Evolutionary conservation across 2,329 filamentous ascomycete genomes (phyloP).

Genomic region (Penicillium sp.): DNA sequence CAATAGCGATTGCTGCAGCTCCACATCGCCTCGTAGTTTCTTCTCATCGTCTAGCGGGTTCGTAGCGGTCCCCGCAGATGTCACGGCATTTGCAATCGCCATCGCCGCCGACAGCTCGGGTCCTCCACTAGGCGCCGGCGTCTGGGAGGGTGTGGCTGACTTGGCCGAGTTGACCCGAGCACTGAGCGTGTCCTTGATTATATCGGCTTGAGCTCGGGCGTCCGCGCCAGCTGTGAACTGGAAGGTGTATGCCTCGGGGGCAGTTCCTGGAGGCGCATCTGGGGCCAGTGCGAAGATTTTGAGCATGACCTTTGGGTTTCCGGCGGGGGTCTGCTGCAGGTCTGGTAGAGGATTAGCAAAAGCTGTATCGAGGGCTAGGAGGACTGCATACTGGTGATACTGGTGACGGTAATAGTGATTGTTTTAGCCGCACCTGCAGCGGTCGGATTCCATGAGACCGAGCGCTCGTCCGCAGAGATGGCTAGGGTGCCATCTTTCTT

Average conservation of each 20-base stretch:
- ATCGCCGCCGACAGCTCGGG: conserved; percentile 65
- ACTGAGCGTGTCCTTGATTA: conserved; percentile 79
- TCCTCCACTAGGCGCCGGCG: conserved; percentile 35
- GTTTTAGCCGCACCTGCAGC: conserved; percentile 62
- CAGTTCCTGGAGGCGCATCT: conserved; percentile 28
- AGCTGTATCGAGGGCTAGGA: conserved; percentile 1
- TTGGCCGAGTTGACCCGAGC: conserved; percentile 73
- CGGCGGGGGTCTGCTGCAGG: conserved; percentile 90
- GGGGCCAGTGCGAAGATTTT: conserved; percentile 80
- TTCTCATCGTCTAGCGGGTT: conserved; percentile 78
- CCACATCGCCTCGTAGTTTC: conserved; percentile 73
- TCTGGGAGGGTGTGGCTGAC: conserved; percentile 42
- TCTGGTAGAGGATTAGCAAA: conserved; percentile 53
- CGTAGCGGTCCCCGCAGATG: conserved; percentile 47
- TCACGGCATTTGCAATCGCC: conserved; percentile 73
- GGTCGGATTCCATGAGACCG: conserved; percentile 78
- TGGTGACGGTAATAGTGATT: conserved; percentile 69
- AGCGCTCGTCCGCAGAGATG: conserved; percentile 70
- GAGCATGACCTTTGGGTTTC: conserved; percentile 86
- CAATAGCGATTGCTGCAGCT: conserved; percentile 84
- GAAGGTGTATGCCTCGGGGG: conserved; percentile 74
- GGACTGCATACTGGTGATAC: conserved; percentile 74
- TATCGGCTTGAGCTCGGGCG: conserved; percentile 80
- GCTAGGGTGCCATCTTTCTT: conserved; percentile 90
- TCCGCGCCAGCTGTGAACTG: conserved; percentile 78